These are phyloP conservation scores for Sporothrix brasiliensis DNA, from an alignment of 2,329 filamentous ascomycete genomes.

Conservation along the genomic window DNA sequence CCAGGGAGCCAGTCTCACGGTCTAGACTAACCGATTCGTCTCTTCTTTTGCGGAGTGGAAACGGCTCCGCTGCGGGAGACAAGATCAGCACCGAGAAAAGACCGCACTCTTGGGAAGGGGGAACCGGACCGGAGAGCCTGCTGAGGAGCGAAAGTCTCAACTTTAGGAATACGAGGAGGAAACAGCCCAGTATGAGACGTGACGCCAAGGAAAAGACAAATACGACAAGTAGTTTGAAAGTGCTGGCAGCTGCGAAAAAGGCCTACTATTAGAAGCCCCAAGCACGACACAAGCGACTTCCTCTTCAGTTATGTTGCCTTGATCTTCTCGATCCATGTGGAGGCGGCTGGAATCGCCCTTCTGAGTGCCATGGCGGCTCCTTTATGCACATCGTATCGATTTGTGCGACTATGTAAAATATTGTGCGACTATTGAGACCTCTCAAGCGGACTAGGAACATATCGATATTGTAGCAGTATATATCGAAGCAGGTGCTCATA, in stretches of 20 bases:
- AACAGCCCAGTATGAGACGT: no score
- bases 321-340: not conserved
- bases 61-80: constrained; percentile 13
- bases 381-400: not conserved
- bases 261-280: no score
- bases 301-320: not conserved
- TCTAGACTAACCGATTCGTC: not conserved
- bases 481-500: no score
- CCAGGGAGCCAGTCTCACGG: not conserved
- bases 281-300: not conserved
- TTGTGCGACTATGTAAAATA: constrained; percentile 1
- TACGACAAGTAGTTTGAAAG: no score
- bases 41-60: not conserved
- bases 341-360: not conserved
- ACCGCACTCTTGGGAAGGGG: not conserved
- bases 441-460: no score
- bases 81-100: not conserved
- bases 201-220: no score
- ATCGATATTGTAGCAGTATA: no score
- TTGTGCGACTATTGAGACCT: not conserved
- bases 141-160: not conserved
- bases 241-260: no score
- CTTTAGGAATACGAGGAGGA: constrained; percentile 2
- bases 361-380: not conserved
- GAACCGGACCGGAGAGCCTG: not conserved